phyloP scores from a whole-genome alignment of 805 yeast species.

The Metschnikowia dekortorum region DNA sequence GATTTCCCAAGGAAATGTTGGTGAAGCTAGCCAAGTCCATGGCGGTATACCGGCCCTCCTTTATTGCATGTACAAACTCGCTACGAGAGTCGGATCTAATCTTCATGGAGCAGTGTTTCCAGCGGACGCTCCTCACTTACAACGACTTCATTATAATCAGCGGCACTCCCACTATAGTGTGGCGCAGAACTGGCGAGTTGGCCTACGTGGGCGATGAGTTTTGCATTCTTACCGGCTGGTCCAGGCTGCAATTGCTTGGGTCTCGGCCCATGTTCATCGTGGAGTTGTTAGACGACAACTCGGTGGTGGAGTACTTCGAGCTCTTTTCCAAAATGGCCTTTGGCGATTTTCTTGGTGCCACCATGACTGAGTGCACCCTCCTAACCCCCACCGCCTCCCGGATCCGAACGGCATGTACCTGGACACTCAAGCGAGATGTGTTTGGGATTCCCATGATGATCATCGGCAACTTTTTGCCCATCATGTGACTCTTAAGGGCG shows the following conservation, averaged over 20 bases:
- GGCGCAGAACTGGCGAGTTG: conserved; percentile 95
- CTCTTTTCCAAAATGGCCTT: conserved; percentile 80
- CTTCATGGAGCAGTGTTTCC: conserved; percentile 95
- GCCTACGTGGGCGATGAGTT: conserved; percentile 95
- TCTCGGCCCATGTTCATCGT: conserved; percentile 67
- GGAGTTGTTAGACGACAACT: conserved; percentile 81
- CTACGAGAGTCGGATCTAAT: conserved; percentile 87
- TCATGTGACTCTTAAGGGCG: conserved; percentile 20
- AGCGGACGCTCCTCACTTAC: conserved; percentile 83
- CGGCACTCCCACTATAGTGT: conserved; percentile 92
- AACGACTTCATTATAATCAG: conserved; percentile 77
- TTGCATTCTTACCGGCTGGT: conserved; percentile 88
- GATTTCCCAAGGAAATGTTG: conserved; percentile 68
- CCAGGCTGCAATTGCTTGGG: conserved; percentile 57
- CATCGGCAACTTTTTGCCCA: conserved; percentile 87
- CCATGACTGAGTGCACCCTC: conserved; percentile 83
- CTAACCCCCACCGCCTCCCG: conserved; percentile 55
- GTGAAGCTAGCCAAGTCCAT: conserved; percentile 81
- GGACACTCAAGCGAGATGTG: conserved; percentile 93
- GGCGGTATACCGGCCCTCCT: conserved; percentile 88
- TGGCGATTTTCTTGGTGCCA: conserved; percentile 81
- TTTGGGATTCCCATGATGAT: conserved; percentile 98
- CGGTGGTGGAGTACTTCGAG: conserved; percentile 84
- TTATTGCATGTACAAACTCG: conserved; percentile 87
- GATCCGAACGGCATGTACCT: conserved; percentile 75